These are phyloP conservation scores for Lunasporangiospora selenospora DNA, from an alignment of 192 early-diverging fungal genomes.

Conservation along the genomic window DNA sequence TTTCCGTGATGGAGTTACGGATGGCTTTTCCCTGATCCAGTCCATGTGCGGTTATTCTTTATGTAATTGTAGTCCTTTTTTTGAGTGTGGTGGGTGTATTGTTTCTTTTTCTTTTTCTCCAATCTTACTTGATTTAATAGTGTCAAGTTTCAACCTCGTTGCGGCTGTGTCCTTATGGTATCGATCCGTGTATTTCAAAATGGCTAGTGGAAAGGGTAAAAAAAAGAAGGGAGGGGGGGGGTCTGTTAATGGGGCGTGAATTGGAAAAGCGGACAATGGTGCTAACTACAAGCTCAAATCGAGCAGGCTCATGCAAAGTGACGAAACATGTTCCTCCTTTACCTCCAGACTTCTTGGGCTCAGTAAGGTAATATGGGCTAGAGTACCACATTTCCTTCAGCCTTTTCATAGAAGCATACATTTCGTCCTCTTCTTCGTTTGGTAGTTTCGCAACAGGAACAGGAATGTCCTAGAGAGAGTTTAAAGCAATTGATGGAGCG, in stretches of 20 bases:
- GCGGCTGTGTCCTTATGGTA: constrained; percentile 36
- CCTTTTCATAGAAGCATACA: constrained; percentile 26
- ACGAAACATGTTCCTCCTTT: background rate
- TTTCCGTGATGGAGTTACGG: no score
- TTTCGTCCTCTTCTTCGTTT: constrained; percentile 18
- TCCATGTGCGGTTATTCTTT: no score
- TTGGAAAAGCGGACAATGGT: no score
- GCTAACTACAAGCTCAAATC: no score
- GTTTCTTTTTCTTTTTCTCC: constrained; percentile 1
- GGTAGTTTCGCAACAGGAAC: constrained; percentile 25
- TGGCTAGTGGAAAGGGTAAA: constrained; percentile 7
- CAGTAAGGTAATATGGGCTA: constrained; percentile 40
- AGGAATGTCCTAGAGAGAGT: constrained; percentile 24
- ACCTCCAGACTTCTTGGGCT: constrained; percentile 35
- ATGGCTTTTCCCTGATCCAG: no score
- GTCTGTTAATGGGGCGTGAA: no score
- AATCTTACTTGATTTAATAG: constrained; percentile 39
- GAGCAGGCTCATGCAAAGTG: no score
- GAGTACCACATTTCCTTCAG: constrained; percentile 21
- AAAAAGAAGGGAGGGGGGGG: background rate
- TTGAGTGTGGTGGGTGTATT: background rate
- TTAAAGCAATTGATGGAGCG: no score
- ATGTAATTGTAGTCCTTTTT: no score
- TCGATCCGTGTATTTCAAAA: constrained; percentile 40
- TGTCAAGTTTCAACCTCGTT: constrained; percentile 25